Percentiles rank a stretch among this genome's conserved stretches.
phyloP scores from a whole-genome alignment of 2,329 filamentous ascomycete genomes.

The Colletotrichum chrysophilum region DNA sequence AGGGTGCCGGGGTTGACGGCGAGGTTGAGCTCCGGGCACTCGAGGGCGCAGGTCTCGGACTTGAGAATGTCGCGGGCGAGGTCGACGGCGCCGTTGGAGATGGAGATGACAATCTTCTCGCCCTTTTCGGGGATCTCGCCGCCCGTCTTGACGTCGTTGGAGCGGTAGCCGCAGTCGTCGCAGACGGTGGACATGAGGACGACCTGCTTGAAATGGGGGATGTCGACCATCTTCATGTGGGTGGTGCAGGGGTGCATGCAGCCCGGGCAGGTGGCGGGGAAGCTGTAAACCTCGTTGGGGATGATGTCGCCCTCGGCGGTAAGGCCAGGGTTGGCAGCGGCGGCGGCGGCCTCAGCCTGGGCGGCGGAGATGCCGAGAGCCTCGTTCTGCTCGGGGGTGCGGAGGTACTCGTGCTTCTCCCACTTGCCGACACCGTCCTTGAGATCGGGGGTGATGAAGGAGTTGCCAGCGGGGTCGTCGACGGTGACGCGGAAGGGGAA shows the following conservation, averaged over 20 bases:
- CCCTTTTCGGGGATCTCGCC: conserved; percentile 89
- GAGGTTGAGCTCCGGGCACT: conserved; percentile 86
- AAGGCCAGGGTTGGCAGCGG: conserved; percentile 51
- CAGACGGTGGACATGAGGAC: conserved; percentile 95
- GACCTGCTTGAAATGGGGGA: conserved; percentile 97
- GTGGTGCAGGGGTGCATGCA: conserved; percentile 87
- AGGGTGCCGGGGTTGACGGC: conserved; percentile 92
- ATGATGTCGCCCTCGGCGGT: conserved; percentile 77
- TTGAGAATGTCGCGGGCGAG: conserved; percentile 94
- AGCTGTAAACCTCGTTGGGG: conserved; percentile 90
- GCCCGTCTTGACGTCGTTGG: conserved; percentile 97
- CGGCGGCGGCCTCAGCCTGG: conserved; percentile 56
- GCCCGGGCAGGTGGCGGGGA: conserved; percentile 90
- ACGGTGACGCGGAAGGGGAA: conserved; percentile 90
- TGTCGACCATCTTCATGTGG: conserved; percentile 99
- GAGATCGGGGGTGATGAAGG: conserved; percentile 90
- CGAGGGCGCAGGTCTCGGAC: conserved; percentile 87
- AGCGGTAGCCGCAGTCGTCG: conserved; percentile 89
- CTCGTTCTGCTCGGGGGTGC: conserved; percentile 86
- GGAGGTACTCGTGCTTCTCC: conserved; percentile 81
- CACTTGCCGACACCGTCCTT: conserved; percentile 86
- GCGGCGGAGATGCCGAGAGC: conserved; percentile 77
- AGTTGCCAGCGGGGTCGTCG: conserved; percentile 94
- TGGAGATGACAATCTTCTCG: conserved; percentile 78
- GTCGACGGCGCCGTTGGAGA: conserved; percentile 69